These are phyloP conservation scores for Canavalia ensiformis DNA, from an alignment of 306 rosid species.

Conservation along the genomic window DNA sequence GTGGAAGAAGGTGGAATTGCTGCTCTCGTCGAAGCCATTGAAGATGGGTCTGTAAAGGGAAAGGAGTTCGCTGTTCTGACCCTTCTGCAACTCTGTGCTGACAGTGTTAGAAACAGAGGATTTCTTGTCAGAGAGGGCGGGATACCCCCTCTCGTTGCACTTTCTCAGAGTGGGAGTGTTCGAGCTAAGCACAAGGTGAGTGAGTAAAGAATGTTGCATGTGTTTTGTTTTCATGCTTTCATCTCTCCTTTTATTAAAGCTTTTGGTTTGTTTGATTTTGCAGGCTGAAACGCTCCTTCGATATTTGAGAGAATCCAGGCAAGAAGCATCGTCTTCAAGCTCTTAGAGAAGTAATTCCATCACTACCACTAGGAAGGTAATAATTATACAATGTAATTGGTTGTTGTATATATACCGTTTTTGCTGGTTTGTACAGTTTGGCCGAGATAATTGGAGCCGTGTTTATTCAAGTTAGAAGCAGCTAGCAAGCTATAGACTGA, in stretches of 20 bases:
- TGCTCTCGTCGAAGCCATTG: constrained; percentile 89
- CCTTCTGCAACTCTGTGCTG: constrained; percentile 77
- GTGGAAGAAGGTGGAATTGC: constrained; percentile 93
- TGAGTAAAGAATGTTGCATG: no score
- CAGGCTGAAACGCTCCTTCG: constrained; percentile 98
- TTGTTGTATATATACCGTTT: constrained; percentile 60
- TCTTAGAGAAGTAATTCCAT: constrained; percentile 54
- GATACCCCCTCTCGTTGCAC: constrained; percentile 91
- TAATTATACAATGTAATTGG: constrained; percentile 62
- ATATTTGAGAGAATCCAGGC: constrained; percentile 94
- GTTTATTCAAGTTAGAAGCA: constrained; percentile 62
- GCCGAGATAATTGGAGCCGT: constrained; percentile 55
- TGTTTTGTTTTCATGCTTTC: no score
- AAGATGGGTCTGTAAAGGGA: constrained; percentile 91
- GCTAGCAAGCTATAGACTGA: constrained; percentile 65
- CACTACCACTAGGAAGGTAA: constrained; percentile 62
- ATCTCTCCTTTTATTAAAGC: constrained; percentile 2
- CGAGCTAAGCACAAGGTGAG: constrained; percentile 92
- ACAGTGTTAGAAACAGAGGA: constrained; percentile 80
- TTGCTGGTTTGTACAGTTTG: constrained; percentile 88
- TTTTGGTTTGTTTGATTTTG: constrained; percentile 48
- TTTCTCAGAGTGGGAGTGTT: constrained; percentile 81
- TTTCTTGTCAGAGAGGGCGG: constrained; percentile 93
- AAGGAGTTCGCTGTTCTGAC: constrained; percentile 90
- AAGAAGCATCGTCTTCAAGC: constrained; percentile 80